Evolutionary conservation across 805 yeast genomes (phyloP).

Genomic region (Lachancea thermotolerans): DNA sequence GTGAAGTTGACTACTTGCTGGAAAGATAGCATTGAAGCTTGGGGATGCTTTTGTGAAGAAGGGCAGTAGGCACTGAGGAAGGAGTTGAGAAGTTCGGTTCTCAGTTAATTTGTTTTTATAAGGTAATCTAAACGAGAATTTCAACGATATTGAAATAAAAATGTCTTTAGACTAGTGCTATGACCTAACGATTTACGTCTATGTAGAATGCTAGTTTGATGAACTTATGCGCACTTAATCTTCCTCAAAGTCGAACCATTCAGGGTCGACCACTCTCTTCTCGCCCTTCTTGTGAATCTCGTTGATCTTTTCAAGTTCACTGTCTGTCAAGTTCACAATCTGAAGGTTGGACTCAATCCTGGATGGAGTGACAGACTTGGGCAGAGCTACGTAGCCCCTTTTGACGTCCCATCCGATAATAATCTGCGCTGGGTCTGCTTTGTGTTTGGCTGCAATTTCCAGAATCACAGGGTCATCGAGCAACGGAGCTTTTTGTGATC

Average conservation of each 20-base stretch:
- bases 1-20: slow-evolving; percentile 31
- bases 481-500: slow-evolving; percentile 50
- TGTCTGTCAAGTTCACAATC: slow-evolving; percentile 30
- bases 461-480: slow-evolving; percentile 38
- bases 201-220: no score
- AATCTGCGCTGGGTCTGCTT: slow-evolving; percentile 41
- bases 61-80: no score
- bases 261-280: slow-evolving; percentile 26
- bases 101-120: no score
- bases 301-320: slow-evolving; percentile 31
- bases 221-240: no score
- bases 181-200: no score
- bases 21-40: slow-evolving; percentile 24
- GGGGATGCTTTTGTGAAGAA: background rate
- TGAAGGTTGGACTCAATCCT: slow-evolving; percentile 38
- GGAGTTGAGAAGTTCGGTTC: background rate
- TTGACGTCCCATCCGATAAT: slow-evolving; percentile 53
- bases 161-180: no score
- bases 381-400: slow-evolving; percentile 50
- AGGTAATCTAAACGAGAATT: no score
- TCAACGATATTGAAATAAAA: no score
- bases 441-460: slow-evolving; percentile 38
- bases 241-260: slow-evolving; percentile 20
- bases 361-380: slow-evolving; percentile 41
- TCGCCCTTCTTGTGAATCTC: slow-evolving; percentile 26